Base-by-base conservation (phyloP, 2,329 filamentous ascomycete genomes). In the Lecanicillium sp. region DNA sequence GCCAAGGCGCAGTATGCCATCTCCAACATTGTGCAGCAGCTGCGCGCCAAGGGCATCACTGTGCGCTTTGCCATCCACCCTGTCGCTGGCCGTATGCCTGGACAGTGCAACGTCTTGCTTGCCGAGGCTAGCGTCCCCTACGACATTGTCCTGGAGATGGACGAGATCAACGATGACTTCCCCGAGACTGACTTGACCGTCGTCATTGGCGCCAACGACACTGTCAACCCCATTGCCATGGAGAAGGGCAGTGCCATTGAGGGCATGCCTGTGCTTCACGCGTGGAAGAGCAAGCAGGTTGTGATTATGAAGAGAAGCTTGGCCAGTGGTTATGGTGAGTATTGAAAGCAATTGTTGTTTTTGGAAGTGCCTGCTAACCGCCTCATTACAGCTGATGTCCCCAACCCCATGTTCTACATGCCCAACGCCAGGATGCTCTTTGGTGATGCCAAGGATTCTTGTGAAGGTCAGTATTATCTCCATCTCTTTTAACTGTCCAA, bases 161-260 rank as follows among this genome's bases (percentile, higher is more conserved):
- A 94, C 50, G 88, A 95, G 66, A 94, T 94, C 64, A 95, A 94
- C 59, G 87, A 94, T 46, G 87, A 94, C 53, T 95, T 94, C 58
- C 61, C 71, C 6, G 84, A 92, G 19, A 94, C 88, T 0, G 88
- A 94, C 52, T 69, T 94, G 9, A 88, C 86, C 0, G 74, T 94
- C 4, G 87, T 94, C 0, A 94, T 94, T 53, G 88, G 88, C 3
- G 88, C 88, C 8, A 94, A 95, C 50, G 88, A 95, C 52, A 94
- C 88, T 0, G 88, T 94, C 28, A 94, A 95, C 53, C 88, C 88
- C 0, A 90, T 90, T 51, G 87, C 88, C 0, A 65, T 94, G 47
- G 86, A 94, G 57, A 81, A 84, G 5, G 85, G 85, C 22, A 87
- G 81, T 43, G 74, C 86, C 0, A 94, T 95, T 49, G 87, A 87